These are phyloP conservation scores for Eragrostis nindensis DNA, from an alignment of 176 grass and related monocot species.

Conservation along the genomic window DNA sequence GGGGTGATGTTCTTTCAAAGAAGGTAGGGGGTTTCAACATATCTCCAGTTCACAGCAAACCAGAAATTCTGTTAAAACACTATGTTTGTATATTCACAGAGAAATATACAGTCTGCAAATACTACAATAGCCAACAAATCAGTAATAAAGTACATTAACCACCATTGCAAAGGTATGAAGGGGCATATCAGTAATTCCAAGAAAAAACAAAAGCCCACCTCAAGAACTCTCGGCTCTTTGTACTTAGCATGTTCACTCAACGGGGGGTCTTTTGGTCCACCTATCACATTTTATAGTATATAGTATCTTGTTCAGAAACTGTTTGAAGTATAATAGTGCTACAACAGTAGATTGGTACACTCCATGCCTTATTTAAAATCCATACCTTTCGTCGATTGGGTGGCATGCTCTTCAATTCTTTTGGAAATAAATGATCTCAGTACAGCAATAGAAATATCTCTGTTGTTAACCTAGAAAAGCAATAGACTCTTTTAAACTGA, in stretches of 20 bases:
- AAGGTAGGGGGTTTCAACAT: neutral
- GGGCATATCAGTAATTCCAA: neutral
- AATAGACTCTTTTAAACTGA: neutral
- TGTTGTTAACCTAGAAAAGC: slow-evolving; percentile 56
- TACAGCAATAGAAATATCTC: slow-evolving; percentile 58
- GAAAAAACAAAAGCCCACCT: slow-evolving; percentile 35
- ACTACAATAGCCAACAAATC: too few relatives aligned
- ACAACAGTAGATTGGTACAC: neutral
- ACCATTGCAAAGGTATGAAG: neutral
- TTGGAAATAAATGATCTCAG: slow-evolving; percentile 51
- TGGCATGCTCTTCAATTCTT: slow-evolving; percentile 49
- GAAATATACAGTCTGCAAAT: neutral
- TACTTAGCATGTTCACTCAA: slow-evolving; percentile 7
- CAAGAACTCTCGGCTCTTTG: slow-evolving; percentile 58
- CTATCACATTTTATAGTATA: slow-evolving; percentile 18
- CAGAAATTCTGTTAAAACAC: neutral
- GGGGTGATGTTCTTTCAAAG: slow-evolving; percentile 16
- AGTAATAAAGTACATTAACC: too few relatives aligned
- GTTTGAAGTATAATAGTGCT: neutral
- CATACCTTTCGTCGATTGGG: slow-evolving; percentile 27
- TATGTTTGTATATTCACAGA: neutral
- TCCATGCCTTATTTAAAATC: neutral
- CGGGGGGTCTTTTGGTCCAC: neutral
- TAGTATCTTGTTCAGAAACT: slow-evolving; percentile 23
- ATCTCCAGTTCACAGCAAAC: neutral